These are phyloP conservation scores for Plasmodium gonderi DNA, from an alignment of 169 alveolate species.

Conservation along the genomic window DNA sequence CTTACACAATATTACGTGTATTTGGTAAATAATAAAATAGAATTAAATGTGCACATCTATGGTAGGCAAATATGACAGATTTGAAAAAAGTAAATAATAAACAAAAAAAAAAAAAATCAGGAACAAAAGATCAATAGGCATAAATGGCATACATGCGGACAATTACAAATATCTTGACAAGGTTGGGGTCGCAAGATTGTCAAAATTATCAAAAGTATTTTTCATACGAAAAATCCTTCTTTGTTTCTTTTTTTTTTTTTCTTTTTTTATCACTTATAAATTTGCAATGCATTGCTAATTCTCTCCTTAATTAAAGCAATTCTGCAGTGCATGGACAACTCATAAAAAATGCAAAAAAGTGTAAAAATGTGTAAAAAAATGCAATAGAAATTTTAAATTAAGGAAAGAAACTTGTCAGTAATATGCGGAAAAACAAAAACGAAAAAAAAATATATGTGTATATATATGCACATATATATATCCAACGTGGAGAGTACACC, in stretches of 20 bases:
- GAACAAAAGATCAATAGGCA: not conserved
- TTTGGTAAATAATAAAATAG: not conserved
- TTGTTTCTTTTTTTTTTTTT: no score
- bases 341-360: not conserved
- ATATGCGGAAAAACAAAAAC: no score
- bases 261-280: conserved; percentile 73
- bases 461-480: no score
- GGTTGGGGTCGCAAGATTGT: conserved; percentile 43
- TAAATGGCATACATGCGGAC: conserved; percentile 45
- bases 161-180: conserved; percentile 5
- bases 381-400: not conserved
- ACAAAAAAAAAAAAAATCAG: not conserved
- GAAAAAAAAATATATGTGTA: no score
- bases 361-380: not conserved
- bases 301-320: conserved; percentile 51
- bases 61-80: not conserved
- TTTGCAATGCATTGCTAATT: conserved; percentile 69
- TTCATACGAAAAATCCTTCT: not conserved
- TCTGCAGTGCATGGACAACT: not conserved
- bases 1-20: not conserved
- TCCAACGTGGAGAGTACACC: no score
- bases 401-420: not conserved
- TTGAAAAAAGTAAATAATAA: not conserved
- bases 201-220: conserved; percentile 31
- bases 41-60: not conserved